These are phyloP conservation scores for Rhizopus stolonifer DNA, from an alignment of 371 early-diverging fungal species.

Conservation along the genomic window DNA sequence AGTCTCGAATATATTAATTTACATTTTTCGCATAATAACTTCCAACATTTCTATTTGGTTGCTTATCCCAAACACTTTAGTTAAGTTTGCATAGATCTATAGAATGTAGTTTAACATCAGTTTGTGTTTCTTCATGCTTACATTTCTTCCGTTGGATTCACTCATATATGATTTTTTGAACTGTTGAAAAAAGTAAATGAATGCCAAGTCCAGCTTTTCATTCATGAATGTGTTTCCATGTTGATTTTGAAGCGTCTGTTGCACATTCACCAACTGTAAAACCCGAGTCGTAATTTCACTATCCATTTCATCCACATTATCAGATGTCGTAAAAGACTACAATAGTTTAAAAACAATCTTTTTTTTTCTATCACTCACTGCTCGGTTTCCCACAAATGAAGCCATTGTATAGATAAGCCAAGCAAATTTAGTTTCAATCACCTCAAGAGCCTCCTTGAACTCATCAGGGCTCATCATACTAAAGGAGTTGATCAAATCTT, in stretches of 20 bases:
- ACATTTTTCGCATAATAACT: conserved; percentile 72
- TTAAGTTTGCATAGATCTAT: conserved; percentile 54
- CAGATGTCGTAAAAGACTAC: conserved; percentile 62
- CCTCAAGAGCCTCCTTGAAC: conserved; percentile 47
- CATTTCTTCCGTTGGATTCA: conserved; percentile 29
- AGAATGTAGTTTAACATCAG: neutral
- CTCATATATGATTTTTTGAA: conserved; percentile 82
- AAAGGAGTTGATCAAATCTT: conserved; percentile 32
- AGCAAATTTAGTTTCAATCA: conserved; percentile 70
- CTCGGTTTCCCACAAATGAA: conserved; percentile 63
- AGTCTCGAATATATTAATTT: conserved; percentile 6
- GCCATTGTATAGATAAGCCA: conserved; percentile 85
- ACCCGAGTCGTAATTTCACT: conserved; percentile 64
- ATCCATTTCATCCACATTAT: conserved; percentile 64
- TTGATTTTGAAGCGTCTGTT: conserved; percentile 44
- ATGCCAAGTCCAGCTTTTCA: conserved; percentile 71
- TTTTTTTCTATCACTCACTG: conserved; percentile 31
- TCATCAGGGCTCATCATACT: conserved; percentile 25
- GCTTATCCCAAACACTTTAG: conserved; percentile 54
- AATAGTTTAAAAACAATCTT: neutral
- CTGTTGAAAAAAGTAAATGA: conserved; percentile 74
- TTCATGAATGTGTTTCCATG: conserved; percentile 44
- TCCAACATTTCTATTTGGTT: conserved; percentile 63
- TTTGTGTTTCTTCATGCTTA: neutral
- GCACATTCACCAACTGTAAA: conserved; percentile 57